Evolutionary conservation across 805 yeast genomes (phyloP).

Genomic region (Suhomyces vadensis): DNA sequence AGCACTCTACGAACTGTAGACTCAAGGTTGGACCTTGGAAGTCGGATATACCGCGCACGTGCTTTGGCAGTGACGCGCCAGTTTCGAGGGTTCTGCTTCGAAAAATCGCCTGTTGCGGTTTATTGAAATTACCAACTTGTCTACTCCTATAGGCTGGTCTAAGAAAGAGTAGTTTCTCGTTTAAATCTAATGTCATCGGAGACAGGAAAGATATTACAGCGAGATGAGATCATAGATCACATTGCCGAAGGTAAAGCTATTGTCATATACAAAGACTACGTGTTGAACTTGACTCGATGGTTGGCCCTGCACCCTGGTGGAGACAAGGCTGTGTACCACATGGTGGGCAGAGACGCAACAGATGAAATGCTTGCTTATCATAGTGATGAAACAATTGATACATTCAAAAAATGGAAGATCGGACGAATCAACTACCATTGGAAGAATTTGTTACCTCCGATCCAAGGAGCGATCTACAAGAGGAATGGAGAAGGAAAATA

Average conservation of each 20-base stretch:
- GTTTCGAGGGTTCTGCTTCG: no score
- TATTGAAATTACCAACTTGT: not conserved
- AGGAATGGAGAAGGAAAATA: not conserved
- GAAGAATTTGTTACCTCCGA: slow-evolving; percentile 82
- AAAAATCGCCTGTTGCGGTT: not conserved
- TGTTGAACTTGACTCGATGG: slow-evolving; percentile 71
- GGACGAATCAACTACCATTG: slow-evolving; percentile 67
- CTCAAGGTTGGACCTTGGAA: no score
- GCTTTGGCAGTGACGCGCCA: no score
- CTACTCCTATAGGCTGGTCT: not conserved
- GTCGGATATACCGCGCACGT: no score
- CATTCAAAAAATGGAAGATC: slow-evolving; percentile 58
- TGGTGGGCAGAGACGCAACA: slow-evolving; percentile 88
- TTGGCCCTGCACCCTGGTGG: slow-evolving; percentile 84
- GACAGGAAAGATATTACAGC: slow-evolving; percentile 17
- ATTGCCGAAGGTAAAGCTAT: slow-evolving; percentile 70
- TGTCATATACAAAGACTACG: slow-evolving; percentile 62
- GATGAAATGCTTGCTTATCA: slow-evolving; percentile 91
- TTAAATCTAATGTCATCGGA: not conserved
- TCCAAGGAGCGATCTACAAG: slow-evolving; percentile 67
- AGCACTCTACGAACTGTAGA: no score
- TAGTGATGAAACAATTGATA: slow-evolving; percentile 51
- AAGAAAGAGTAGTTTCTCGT: no score
- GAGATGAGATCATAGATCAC: slow-evolving; percentile 49
- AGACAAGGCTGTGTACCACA: slow-evolving; percentile 75